Percentiles rank a stretch among this genome's conserved stretches.
These are phyloP conservation scores for Alternaria consortialis DNA, from an alignment of 2,329 filamentous ascomycete species.

Conservation along the genomic window DNA sequence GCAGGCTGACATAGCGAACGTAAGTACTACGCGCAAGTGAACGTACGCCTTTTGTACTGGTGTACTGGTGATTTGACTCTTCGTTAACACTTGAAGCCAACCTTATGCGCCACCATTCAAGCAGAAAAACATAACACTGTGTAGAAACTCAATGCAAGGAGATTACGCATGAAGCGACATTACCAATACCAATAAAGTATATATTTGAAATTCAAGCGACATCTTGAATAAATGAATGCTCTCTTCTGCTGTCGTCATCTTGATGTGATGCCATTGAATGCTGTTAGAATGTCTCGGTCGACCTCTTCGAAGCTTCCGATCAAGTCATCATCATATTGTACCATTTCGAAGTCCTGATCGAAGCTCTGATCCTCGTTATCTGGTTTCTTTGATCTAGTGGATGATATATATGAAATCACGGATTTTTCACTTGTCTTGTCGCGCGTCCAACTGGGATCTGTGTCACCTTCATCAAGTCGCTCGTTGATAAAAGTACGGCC, in stretches of 20 bases:
- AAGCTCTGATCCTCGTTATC: background rate
- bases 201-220: background rate
- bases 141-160: background rate
- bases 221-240: background rate
- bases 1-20: background rate
- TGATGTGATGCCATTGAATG: background rate
- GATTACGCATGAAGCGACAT: background rate
- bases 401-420: no score
- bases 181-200: background rate
- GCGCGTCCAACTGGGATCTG: background rate
- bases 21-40: background rate
- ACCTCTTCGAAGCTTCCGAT: background rate
- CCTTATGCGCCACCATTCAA: background rate
- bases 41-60: background rate
- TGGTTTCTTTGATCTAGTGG: fast-evolving
- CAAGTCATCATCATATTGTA: background rate
- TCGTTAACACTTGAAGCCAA: background rate
- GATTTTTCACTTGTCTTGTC: background rate
- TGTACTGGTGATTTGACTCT: background rate
- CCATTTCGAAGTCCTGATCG: background rate
- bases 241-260: background rate
- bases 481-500: no score
- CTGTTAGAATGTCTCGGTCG: background rate
- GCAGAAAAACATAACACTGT: background rate
- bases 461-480: background rate